phyloP scores from a whole-genome alignment of 352 stramenopile genomes.

The Globisporangium iwayamae region DNA sequence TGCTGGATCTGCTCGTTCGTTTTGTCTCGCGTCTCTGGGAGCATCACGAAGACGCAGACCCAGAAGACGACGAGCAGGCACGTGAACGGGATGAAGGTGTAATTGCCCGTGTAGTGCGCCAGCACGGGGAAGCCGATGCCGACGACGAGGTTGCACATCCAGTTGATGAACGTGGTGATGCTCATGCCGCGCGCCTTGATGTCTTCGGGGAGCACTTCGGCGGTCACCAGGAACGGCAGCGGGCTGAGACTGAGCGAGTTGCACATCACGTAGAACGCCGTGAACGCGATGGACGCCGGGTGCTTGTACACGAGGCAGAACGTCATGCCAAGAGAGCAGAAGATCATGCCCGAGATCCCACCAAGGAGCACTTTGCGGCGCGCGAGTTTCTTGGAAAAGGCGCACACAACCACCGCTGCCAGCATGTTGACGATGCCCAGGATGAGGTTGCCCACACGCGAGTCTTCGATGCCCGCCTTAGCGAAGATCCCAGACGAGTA shows the following conservation, averaged over 20 bases:
- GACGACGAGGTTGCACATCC: slow-evolving; percentile 34
- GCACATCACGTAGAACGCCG: slow-evolving; percentile 29
- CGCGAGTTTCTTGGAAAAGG: slow-evolving; percentile 31
- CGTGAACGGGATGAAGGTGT: slow-evolving; percentile 39
- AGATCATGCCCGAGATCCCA: slow-evolving; percentile 31
- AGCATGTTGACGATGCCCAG: slow-evolving; percentile 25
- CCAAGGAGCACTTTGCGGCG: slow-evolving; percentile 24
- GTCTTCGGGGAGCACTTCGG: slow-evolving; percentile 39
- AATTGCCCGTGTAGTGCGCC: slow-evolving; percentile 26
- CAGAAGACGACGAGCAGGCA: slow-evolving; percentile 30
- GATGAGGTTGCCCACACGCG: slow-evolving; percentile 31
- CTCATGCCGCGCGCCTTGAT: slow-evolving; percentile 34
- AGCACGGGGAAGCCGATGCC: slow-evolving; percentile 31
- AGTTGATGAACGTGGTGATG: slow-evolving; percentile 38
- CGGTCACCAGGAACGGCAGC: slow-evolving; percentile 33
- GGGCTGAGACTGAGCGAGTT: slow-evolving; percentile 39
- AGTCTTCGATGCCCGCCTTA: slow-evolving; percentile 32
- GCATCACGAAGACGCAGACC: slow-evolving; percentile 31
- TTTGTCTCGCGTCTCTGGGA: slow-evolving; percentile 36
- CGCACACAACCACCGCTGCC: slow-evolving; percentile 24
- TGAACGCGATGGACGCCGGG: slow-evolving; percentile 22
- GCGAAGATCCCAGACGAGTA: slow-evolving; percentile 43
- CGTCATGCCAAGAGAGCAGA: slow-evolving; percentile 33
- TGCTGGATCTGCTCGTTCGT: slow-evolving; percentile 42
- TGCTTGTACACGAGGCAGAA: slow-evolving; percentile 28